Base-by-base conservation (phyloP, 768 basidiomycete genomes). In the Tricholoma matsutake region DNA sequence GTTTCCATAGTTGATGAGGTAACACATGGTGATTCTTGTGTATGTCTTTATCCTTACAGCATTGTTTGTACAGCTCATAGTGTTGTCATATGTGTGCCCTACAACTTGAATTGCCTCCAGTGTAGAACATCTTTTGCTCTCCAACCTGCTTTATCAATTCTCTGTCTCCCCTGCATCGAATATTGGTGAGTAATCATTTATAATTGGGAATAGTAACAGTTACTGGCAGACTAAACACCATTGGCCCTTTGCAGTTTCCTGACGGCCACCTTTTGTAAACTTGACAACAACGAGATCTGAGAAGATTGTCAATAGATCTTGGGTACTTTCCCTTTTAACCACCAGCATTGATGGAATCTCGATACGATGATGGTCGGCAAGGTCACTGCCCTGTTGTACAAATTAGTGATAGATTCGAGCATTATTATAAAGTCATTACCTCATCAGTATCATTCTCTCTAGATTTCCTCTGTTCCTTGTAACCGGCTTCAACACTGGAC, bases 1-100 rank as follows among this genome's bases (percentile, higher is more conserved):
- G 64, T 22, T 6, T 39, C 32, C 34, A 56, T 34, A 64, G n/a
- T 58, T 58, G 20, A 35, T 32, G 31, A 22, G 64, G 61, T 35
- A 64, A 62, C 20, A 47, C 47, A 28, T 57, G 55, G 29, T 65
- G 64, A 47, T 62, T 63, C 22, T 49, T 10, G 25, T 4, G 10
- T 49, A 49, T 28, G 32, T 35, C 54, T 6, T 6, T 10, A 35
- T 54, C 32, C 35, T 54, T 18, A 54, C 54, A 54, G 16, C 28
- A 14, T 34, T 54, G 32, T 28, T 56, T 56, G 6, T 56, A 43
- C 13, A 35, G 55, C 56, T 41, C 56, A 43, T 57, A 31, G 13
- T 57, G 43, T 31, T 57, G 56, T 29, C 8, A 16, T 22, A 45
- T 25, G 10, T 39, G 43, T 43, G 35, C 37, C 56, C 35, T 35